Evolutionary conservation across 1,284 basidiomycete genomes (phyloP), one percentile per base, ranked within the genome.

Genomic region (Austroboletus novae-zelandiae): DNA sequence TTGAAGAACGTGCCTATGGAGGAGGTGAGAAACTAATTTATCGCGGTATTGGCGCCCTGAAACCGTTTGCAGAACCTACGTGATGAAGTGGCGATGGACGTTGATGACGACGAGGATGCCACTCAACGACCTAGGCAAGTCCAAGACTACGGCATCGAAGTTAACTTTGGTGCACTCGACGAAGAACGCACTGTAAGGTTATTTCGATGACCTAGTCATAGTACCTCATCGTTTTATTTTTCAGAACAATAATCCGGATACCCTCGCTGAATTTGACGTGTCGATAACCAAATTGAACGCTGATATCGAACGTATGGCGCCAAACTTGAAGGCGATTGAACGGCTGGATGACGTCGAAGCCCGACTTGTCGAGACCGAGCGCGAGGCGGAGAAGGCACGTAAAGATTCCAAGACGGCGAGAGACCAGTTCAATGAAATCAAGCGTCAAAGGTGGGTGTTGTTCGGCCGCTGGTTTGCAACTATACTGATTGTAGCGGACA

Each of bases 311-410:
- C 83, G 84, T 47, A 91, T 98, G 85, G 90, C 92, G 4, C 96
- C 97, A 14, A 98, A 98, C 69, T 81, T 98, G 81, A 98, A 98
- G 68, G 94, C 95, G 0, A 89, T 95, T 56, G 94, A 98, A 55
- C 78, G 92, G 51, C 77, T 99, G n/a, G 91, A 91, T 51, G 94
- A 98, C 58, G 94, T 98, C 1, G 92, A 99, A 68, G 74, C 74
- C 1, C 89, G 89, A 59, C 75, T 90, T 3, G 74, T 79, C 1
- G 81, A 86, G 48, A 87, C 86, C 0, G 88, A 90, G 67, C 79
- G 76, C 52, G 88, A 90, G 62, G 86, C 88, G 1, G 87, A 89
- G 13, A 85, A 86, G 57, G 83, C 87, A 13, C 77, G 88, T 20
- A 89, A 88, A 57, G 90, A 93, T 46, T 94, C 92, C 3, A 95